Evolutionary conservation across 2,329 filamentous ascomycete species (phyloP), one percentile per base, ranked within the genome.

Genomic region (Arthrocladium fulminans): DNA sequence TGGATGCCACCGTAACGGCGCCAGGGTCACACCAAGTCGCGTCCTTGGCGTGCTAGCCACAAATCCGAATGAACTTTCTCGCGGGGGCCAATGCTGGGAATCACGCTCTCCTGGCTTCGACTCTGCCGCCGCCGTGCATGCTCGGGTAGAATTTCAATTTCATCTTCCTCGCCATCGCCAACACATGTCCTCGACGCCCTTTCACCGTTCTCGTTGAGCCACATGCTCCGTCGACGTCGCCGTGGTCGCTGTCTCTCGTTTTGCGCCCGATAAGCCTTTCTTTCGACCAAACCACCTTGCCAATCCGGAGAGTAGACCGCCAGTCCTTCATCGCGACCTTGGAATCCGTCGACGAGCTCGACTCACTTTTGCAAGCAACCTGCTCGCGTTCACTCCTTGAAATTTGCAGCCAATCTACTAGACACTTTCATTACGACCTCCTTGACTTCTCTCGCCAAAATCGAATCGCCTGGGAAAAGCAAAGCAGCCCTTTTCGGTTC

Each of bases 161-260:
- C 44, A 23, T 38, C 23, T 12, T 47, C 43, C 29, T 43, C 35
- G 27, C 17, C 37, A 34, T 37, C 45, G 35, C 23, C 20, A 24
- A 34, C 35, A 24, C 35, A 34, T 46, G 24, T 46, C 35, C 17
- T 50, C 49, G 41, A 50, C 37, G 29, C 25, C 47, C 32, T 27
- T 29, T 49, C 52, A 32, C 43, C 41, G 39, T 55, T 48, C 35
- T 37, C 53, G 47, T 53, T 51, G 55, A 56, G 54, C 51, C 54
- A 53, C 51, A 58, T 59, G 56, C 53, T 54, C 49, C 51, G 54
- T 57, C 54, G 54, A 54, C 53, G 54, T 59, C 57, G 57, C 56
- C 56, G 51, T 58, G 57, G 56, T 59, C 57, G 57, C 56, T 50
- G 43, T 54, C 53, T 52, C 51, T 57, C 54, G 38, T 53, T 57